Conservation (phyloP, 768 basidiomycete genomes). For the Pulveroboletus sp. region DNA sequence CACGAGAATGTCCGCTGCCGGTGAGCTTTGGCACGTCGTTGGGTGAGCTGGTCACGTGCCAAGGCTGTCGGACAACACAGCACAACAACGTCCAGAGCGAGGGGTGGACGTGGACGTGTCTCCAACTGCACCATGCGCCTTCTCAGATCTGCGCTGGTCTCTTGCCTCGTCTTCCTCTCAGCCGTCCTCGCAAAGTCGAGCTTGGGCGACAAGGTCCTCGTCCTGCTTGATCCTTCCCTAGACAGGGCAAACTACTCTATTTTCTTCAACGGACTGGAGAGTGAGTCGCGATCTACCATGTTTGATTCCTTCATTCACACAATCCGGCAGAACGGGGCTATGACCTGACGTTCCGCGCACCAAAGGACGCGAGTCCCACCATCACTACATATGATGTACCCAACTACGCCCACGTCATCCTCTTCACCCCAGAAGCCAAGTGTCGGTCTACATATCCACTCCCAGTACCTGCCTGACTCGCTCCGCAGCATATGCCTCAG, state of each 20-base stretch:
- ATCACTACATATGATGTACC: conserved; percentile 68
- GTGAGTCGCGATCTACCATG: conserved; percentile 36
- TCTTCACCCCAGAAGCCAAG: conserved; percentile 84
- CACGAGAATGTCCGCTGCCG: too few relatives aligned
- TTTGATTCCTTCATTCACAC: neutral
- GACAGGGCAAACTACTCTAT: conserved; percentile 66
- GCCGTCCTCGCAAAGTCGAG: conserved; percentile 58
- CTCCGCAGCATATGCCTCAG: conserved; percentile 55
- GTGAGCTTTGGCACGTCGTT: too few relatives aligned
- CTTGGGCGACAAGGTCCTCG: conserved; percentile 75
- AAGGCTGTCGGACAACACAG: conserved; percentile 15
- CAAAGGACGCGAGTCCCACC: conserved; percentile 65
- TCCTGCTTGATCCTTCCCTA: conserved; percentile 73
- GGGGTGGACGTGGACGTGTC: conserved; percentile 18
- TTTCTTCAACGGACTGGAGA: conserved; percentile 76
- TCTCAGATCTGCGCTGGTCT: conserved; percentile 23
- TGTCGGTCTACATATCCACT: conserved; percentile 38
- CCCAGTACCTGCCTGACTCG: neutral
- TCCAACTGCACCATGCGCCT: conserved; percentile 22
- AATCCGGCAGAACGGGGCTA: conserved; percentile 65
- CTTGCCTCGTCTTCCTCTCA: conserved; percentile 26
- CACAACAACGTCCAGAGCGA: conserved; percentile 12
- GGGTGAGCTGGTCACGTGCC: conserved; percentile 11
- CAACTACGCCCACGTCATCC: conserved; percentile 78
- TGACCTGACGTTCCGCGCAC: conserved; percentile 78